These are phyloP conservation scores for Naegleria lovaniensis DNA, from an alignment of 208 protist species.

Conservation along the genomic window DNA sequence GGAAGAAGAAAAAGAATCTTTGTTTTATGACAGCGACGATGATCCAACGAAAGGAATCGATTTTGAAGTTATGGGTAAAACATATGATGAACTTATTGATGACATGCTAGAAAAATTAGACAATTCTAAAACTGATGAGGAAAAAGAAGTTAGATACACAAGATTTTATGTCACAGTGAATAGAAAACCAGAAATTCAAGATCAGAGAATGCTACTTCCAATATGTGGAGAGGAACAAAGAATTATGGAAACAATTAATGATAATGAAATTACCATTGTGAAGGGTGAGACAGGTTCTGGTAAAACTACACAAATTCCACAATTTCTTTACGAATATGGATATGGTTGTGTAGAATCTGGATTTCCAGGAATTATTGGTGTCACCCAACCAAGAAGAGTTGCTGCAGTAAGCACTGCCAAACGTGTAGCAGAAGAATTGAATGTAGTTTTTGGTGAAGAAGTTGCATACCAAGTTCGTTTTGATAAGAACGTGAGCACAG, in stretches of 20 bases:
- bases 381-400: slow-evolving; percentile 82
- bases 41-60: background rate
- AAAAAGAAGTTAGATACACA: background rate
- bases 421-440: slow-evolving; percentile 43
- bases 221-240: slow-evolving; percentile 41
- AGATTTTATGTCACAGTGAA: background rate
- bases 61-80: background rate
- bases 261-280: slow-evolving; percentile 75
- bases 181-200: background rate
- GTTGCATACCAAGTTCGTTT: slow-evolving; percentile 47
- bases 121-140: background rate
- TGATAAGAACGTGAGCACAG: slow-evolving; percentile 29
- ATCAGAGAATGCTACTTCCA: background rate
- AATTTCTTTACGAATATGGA: slow-evolving; percentile 33
- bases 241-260: slow-evolving; percentile 62
- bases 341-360: background rate
- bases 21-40: background rate
- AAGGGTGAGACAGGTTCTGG: slow-evolving; percentile 89
- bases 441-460: slow-evolving; percentile 34
- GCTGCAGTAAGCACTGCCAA: slow-evolving; percentile 67
- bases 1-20: background rate
- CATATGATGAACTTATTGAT: background rate
- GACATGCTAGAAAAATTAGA: background rate
- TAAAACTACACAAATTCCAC: slow-evolving; percentile 37
- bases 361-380: slow-evolving; percentile 49